Base-by-base conservation (phyloP, 2,329 filamentous ascomycete species). In the Corinectria fuckeliana region DNA sequence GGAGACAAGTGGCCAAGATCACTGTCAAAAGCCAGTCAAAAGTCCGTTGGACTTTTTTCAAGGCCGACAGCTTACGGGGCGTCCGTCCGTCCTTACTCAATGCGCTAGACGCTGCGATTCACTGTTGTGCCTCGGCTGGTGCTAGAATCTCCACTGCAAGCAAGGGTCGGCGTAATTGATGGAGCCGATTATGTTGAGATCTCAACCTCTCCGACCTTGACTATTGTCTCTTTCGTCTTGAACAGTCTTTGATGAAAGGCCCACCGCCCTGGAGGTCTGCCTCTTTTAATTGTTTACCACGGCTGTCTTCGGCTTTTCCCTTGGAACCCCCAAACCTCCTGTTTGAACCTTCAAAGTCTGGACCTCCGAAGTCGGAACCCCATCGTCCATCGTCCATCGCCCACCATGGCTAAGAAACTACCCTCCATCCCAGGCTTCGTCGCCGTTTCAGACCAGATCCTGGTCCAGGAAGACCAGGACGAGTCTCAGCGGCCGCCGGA, bases 371-470 rank as follows among this genome's bases (percentile, higher is more conserved):
- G 32, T 36, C 32, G n/a, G 32, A 36, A 18, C 9, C n/a, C 32
- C 32, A n/a, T n/a, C n/a, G n/a, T n/a, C n/a, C n/a, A n/a, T n/a
- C n/a, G n/a, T n/a, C 36, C 38, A 30, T 14, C 16, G 32, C 20
- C 30, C 45, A 49, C 18, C 50, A 69, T 69, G 67, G 41, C 63
- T n/a, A 68, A 63, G 25, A 68, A 68, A 16, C 48, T 50, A 14
- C 65, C 67, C 8, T 53, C 62, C 8, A 59, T 69, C 21, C 51
- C 67, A 10, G 81, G 81, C 62, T 84, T 84, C 71, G 78, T 73
- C 2, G 71, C 77, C 65, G 71, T 84, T 60, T 78, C 76, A 41
- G 75, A 80, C 51, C 81, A 83, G 49, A 76, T 85, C 58, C 81
- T 78, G 61, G 69, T 83, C 53, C 78, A 78, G 42, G 71, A 76